phyloP scores from a whole-genome alignment of 345 rosid species.

The Ricinus communis region DNA sequence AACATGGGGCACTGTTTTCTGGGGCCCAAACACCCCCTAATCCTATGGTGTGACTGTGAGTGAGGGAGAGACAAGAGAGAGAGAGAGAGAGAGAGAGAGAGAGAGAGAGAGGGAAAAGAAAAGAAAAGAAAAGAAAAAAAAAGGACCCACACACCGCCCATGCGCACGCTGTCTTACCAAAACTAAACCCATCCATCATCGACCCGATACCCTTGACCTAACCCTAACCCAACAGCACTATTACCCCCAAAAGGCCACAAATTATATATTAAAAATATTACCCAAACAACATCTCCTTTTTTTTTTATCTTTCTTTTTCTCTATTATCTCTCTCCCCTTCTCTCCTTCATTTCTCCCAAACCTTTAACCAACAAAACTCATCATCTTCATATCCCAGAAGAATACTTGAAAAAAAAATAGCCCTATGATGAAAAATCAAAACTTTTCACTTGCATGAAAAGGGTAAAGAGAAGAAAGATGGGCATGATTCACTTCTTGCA shows the following conservation, averaged over 20 bases:
- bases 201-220: slow-evolving; percentile 46
- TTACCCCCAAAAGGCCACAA: slow-evolving; percentile 14
- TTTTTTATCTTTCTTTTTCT: slow-evolving; percentile 19
- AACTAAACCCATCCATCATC: slow-evolving; percentile 49
- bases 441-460: slow-evolving; percentile 9
- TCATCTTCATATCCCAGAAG: slow-evolving; percentile 3
- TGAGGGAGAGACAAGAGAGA: slow-evolving; percentile 33
- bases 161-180: slow-evolving; percentile 69
- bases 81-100: no score
- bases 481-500: slow-evolving; percentile 24
- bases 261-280: no score
- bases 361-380: slow-evolving; percentile 24
- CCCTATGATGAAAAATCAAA: neutral
- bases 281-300: slow-evolving; percentile 23
- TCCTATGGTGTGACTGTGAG: neutral
- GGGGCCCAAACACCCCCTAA: slow-evolving; percentile 29
- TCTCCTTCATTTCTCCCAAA: slow-evolving; percentile 38
- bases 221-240: slow-evolving; percentile 53
- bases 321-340: slow-evolving; percentile 10
- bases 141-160: slow-evolving; percentile 72
- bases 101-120: slow-evolving; percentile 32
- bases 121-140: slow-evolving; percentile 7
- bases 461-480: slow-evolving; percentile 14
- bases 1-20: slow-evolving; percentile 30
- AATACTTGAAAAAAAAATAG: neutral